Percentiles rank a stretch among this genome's conserved stretches.
These are phyloP conservation scores for Keqinozyma sinolaborantium DNA, from an alignment of 1,139 yeast genomes.

Conservation along the genomic window DNA sequence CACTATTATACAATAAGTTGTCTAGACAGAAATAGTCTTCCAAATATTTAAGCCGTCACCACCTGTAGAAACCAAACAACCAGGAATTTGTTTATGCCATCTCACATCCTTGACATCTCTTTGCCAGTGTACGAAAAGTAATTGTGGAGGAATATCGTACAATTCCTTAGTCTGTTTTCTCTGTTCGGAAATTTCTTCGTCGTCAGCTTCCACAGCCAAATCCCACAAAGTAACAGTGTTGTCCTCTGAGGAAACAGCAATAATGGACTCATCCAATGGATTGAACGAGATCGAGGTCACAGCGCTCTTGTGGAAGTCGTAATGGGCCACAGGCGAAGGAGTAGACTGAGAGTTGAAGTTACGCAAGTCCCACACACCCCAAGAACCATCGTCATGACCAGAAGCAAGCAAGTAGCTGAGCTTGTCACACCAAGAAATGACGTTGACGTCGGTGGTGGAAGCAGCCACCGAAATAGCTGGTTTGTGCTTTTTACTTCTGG, in stretches of 20 bases:
- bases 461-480: conserved; percentile 88
- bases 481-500: conserved; percentile 85
- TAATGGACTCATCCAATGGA: conserved; percentile 91
- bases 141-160: conserved; percentile 91
- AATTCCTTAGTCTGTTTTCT: conserved; percentile 70
- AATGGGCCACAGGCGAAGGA: conserved; percentile 84
- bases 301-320: conserved; percentile 92
- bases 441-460: conserved; percentile 85
- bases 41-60: conserved; percentile 92
- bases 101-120: conserved; percentile 95
- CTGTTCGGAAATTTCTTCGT: conserved; percentile 85
- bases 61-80: conserved; percentile 91
- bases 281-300: conserved; percentile 92
- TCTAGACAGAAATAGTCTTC: conserved; percentile 89
- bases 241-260: conserved; percentile 95
- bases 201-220: conserved; percentile 94
- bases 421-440: conserved; percentile 91
- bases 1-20: neutral
- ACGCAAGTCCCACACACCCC: conserved; percentile 98
- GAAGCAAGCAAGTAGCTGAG: conserved; percentile 85
- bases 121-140: conserved; percentile 97
- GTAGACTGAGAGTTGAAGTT: conserved; percentile 60
- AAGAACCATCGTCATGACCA: conserved; percentile 95
- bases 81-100: conserved; percentile 98
- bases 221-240: conserved; percentile 98